Evolutionary conservation across 345 rosid species (phyloP), one percentile per base, ranked within the genome.

Genomic region (Eucalyptus polyanthemos): DNA sequence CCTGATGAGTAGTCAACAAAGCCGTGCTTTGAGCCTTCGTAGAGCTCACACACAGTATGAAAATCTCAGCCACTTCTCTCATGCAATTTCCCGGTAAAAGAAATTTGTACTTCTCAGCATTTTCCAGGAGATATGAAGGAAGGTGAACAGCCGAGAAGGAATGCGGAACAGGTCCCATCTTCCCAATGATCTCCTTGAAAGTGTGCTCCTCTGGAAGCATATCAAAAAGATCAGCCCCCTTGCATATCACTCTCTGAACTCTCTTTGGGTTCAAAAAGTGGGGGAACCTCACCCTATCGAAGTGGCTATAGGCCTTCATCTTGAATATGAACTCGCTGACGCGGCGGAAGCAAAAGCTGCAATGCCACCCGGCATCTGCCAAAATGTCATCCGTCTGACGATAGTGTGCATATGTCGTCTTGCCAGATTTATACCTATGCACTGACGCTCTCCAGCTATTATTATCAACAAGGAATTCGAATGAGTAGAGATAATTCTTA

Each of bases 381-480:
- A 95, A 91, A 51, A 95, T 87, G 86, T 91, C 91, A 87, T 94
- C 95, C 7, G 94, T 87, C 87, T 95, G 96, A 53, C 96, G 95
- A 88, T 92, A 95, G 91, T 95, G 96, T 3, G 94, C 95, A 85
- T 95, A 95, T 50, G 91, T 91, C 1, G 96, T 95, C 89, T 88
- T 91, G 31, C 96, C 96, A 4, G 91, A 83, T 91, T 93, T 92
- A 88, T 95, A 95, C 86, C 92, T 91, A 87, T 97, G 99, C 31
- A 97, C 96, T 2, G 99, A 96, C 10, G 98, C 97, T 91, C 99
- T 95, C 99, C 99, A 97, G 93, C 98, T 96, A 90, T 94, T 95
- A 51, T 92, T 90, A 88, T 96, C 98, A 86, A 94, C 91, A 5
- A 94, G 94, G 92, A 95, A 97, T 95, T 97, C 99, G 45, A 95